These are phyloP conservation scores for Juncus inflexus DNA, from an alignment of 176 grass and related monocot genomes.

Conservation along the genomic window DNA sequence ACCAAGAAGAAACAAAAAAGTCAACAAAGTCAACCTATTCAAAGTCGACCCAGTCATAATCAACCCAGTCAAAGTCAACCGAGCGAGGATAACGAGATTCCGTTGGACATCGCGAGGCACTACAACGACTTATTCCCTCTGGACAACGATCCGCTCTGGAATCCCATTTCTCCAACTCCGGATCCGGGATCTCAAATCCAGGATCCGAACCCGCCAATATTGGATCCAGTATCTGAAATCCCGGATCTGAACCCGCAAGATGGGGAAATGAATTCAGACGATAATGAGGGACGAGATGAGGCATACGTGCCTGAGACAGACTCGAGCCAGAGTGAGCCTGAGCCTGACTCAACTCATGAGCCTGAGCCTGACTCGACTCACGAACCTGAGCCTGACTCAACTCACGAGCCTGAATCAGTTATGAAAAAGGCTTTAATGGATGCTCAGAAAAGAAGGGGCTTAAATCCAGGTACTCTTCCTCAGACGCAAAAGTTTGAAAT, in stretches of 20 bases:
- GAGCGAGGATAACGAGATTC: conserved; percentile 1
- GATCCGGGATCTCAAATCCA: too few relatives aligned
- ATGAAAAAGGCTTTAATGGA: background rate
- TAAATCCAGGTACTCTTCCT: background rate
- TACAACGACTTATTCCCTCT: conserved; percentile 15
- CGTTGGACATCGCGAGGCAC: conserved; percentile 19
- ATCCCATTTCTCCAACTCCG: too few relatives aligned
- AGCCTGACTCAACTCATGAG: background rate
- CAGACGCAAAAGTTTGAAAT: too few relatives aligned
- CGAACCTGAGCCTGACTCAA: background rate
- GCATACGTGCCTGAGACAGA: background rate
- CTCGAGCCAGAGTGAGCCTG: background rate
- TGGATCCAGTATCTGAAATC: background rate
- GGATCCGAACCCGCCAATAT: too few relatives aligned
- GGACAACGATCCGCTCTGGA: background rate
- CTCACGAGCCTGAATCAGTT: background rate
- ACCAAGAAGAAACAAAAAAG: background rate
- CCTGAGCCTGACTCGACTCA: too few relatives aligned
- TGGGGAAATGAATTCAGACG: too few relatives aligned
- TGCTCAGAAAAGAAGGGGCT: conserved; percentile 1
- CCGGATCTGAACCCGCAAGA: background rate
- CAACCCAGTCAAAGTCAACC: background rate
- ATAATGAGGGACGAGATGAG: background rate
- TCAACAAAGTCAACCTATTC: background rate
- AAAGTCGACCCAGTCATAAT: conserved; percentile 16